Conservation (phyloP, 768 basidiomycete species). For the Lactarius psammicola region DNA sequence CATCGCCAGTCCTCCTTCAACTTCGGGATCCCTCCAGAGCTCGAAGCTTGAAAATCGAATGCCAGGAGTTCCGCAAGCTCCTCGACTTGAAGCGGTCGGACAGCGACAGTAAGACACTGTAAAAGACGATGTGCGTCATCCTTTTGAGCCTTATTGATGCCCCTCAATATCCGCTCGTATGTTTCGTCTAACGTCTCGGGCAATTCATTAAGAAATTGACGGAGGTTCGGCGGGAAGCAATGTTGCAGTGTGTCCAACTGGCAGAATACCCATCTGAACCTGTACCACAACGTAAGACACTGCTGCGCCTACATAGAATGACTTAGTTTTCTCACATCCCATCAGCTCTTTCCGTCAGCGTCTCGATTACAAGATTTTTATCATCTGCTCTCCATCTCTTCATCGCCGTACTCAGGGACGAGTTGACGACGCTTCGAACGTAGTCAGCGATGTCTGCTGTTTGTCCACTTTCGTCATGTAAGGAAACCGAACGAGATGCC, state of each 20-base stretch:
- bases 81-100: background rate
- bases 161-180: background rate
- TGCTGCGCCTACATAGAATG: background rate
- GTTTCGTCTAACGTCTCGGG: background rate
- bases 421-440: background rate
- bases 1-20: background rate
- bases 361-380: background rate
- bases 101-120: background rate
- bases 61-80: background rate
- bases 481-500: background rate
- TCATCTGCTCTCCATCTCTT: background rate
- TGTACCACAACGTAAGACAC: background rate
- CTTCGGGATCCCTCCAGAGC: background rate
- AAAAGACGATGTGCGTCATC: background rate
- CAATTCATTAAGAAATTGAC: background rate
- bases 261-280: background rate
- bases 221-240: background rate
- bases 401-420: background rate
- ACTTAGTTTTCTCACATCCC: background rate
- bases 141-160: background rate
- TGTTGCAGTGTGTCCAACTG: background rate
- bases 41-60: background rate
- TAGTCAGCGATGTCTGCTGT: background rate
- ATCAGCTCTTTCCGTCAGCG: background rate
- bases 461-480: background rate